Conservation (phyloP, 495 filamentous ascomycete species). For the Neohortaea acidophila region DNA sequence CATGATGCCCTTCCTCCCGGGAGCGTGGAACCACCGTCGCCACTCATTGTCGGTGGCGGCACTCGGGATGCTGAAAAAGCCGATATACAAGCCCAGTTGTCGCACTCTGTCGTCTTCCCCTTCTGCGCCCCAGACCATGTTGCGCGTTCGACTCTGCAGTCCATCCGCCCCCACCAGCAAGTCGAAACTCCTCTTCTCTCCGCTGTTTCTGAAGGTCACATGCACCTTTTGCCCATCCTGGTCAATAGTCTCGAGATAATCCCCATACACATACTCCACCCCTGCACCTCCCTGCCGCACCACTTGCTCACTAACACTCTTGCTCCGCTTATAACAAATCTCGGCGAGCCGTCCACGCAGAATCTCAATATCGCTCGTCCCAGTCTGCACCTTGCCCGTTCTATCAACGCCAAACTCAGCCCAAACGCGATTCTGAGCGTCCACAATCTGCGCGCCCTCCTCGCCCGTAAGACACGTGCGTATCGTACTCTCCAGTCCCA, state of each 20-base stretch:
- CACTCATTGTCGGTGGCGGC: constrained; percentile 3
- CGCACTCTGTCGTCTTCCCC: constrained; percentile 7
- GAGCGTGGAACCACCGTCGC: constrained; percentile 17
- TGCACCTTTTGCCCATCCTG: constrained; percentile 11
- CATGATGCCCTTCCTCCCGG: constrained; percentile 11
- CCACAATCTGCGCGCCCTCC: constrained; percentile 14
- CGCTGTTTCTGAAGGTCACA: constrained; percentile 12
- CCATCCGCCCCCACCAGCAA: constrained; percentile 18
- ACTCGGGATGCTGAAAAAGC: constrained; percentile 12
- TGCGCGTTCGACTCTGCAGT: constrained; percentile 6
- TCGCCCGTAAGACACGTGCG: constrained; percentile 8
- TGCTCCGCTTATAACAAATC: constrained; percentile 19
- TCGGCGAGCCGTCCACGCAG: constrained; percentile 36
- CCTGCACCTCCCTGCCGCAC: constrained; percentile 2
- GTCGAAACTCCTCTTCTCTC: constrained; percentile 10
- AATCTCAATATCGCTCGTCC: constrained; percentile 30
- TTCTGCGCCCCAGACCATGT: constrained; percentile 7
- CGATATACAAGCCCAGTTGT: constrained; percentile 10
- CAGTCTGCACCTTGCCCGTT: constrained; percentile 6
- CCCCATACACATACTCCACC: constrained; percentile 15
- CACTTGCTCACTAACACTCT: constrained; percentile 4
- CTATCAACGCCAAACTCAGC: constrained; percentile 5
- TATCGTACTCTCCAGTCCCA: constrained; percentile 13
- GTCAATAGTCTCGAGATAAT: constrained; percentile 8
- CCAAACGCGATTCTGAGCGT: constrained; percentile 5